Base-by-base conservation (phyloP, 1,139 yeast species). In the Blastobotrys elegans region DNA sequence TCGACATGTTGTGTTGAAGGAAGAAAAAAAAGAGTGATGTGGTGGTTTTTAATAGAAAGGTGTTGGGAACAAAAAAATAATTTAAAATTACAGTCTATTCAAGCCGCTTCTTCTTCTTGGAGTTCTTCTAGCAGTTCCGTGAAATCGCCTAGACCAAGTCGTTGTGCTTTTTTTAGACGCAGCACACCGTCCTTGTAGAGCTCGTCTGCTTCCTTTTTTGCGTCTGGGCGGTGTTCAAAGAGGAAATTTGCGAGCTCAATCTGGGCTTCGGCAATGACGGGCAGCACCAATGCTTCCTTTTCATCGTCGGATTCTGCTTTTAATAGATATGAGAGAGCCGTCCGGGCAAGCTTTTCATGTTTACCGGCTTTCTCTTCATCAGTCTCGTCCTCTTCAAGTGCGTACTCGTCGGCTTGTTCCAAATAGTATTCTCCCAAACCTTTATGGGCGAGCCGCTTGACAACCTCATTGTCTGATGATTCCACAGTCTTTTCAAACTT, bases 251-350 rank as follows among this genome's bases (percentile, higher is more conserved):
- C 97, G 56, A 86, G 69, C 13, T 84, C 77, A 32, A 90, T 85
- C 61, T 79, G 73, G 1, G 95, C 90, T 64, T 92, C 97, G 2
- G 96, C 96, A 39, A 84, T 55, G 43, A 77, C 77, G 5, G 82
- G 96, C 84, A 92, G 84, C 7, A 84, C 73, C 50, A 82, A 84
- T 0, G 95, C 95, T 33, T 83, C 87, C 45, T 22, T 24, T 14
- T 49, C 52, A 26, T 79, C 80, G 27, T 79, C 80, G 46, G 80
- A 79, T 62, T 82, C 79, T 0, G 89, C 83, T 50, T 71, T 67
- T 50, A 72, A 67, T 48, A 87, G 70, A 57, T 77, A 75, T 35
- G 71, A 68, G 33, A 86, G 67, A 0, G 95, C 95, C 24, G 66
- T 66, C 18, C 38, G 6, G 21, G 38, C n/a, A 3, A 18, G 26